Evolutionary conservation across 768 basidiomycete species (phyloP), one percentile per base, ranked within the genome.

Genomic region (Leccinum variicolor): DNA sequence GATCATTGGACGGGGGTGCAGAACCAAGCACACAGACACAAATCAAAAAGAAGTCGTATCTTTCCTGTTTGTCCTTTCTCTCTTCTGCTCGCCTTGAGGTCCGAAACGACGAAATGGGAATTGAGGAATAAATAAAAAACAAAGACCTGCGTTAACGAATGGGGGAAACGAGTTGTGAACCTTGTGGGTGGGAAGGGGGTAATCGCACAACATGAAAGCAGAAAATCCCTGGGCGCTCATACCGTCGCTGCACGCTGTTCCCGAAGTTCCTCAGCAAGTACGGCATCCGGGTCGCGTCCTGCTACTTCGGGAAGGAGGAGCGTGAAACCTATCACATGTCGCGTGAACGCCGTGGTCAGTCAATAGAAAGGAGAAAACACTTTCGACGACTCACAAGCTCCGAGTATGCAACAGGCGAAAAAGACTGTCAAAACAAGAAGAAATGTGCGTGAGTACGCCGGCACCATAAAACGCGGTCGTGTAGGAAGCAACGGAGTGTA

Each of bases 401-500:
- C 87, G 0, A 74, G 76, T 50, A 88, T 67, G 53, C 80, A 85
- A 62, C 84, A 86, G 2, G 69, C 86, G 53, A 88, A 79, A 74
- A 89, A 89, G 66, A 89, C 86, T 87, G n/a, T 28, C 8, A 4
- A 25, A n/a, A 14, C 3, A 50, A 46, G 34, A 19, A 21, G 41
- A 36, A 43, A 14, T 9, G 29, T 10, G 33, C 13, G 33, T 60
- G 5, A 55, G 47, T 17, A 56, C 14, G 39, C 8, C 17, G 7
- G 7, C 25, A 21, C 17, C n/a, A 39, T 14, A 50, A 10, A 17
- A 31, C 11, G 15, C 31, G 8, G 6, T 14, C 21, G n/a, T 14
- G 6, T 15, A 19, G 8, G n/a, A 14, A 26, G 6, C 43, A 47
- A 7, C 28, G 36, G 17, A 19, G 19, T n/a, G 60, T 21, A 50